phyloP scores from a whole-genome alignment of 768 basidiomycete species.

The Mycena indigotica region DNA sequence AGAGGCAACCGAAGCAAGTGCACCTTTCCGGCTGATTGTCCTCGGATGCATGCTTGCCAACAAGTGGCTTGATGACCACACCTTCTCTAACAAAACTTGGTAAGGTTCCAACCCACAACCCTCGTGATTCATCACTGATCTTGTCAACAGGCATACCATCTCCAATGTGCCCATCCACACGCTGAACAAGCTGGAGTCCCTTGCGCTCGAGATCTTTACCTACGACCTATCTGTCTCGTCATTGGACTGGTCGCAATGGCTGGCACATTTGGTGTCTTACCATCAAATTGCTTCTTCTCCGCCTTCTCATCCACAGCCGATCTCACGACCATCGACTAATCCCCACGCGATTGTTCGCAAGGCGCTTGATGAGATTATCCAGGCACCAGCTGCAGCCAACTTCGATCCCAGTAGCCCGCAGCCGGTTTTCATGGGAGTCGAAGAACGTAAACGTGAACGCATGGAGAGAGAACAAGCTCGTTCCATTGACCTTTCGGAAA shows the following conservation, averaged over 20 bases:
- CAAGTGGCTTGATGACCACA: conserved; percentile 88
- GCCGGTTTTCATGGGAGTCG: conserved; percentile 74
- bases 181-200: conserved; percentile 71
- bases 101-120: conserved; percentile 35
- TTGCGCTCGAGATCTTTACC: conserved; percentile 68
- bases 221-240: conserved; percentile 72
- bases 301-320: conserved; percentile 69
- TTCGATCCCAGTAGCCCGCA: conserved; percentile 43
- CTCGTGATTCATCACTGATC: conserved; percentile 8
- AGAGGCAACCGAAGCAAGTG: conserved; percentile 56
- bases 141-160: conserved; percentile 67
- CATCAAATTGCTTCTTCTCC: conserved; percentile 64
- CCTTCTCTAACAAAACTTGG: conserved; percentile 90
- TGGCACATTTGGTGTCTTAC: conserved; percentile 63
- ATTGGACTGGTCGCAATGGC: conserved; percentile 71
- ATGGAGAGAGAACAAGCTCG: conserved; percentile 45
- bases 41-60: conserved; percentile 86
- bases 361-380: conserved; percentile 69
- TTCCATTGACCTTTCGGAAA: conserved; percentile 59
- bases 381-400: conserved; percentile 43
- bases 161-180: conserved; percentile 72
- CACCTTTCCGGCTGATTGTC: conserved; percentile 73
- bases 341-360: conserved; percentile 70
- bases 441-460: conserved; percentile 60
- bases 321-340: conserved; percentile 73